phyloP scores from a whole-genome alignment of 306 rosid species.

The Rosa persica region DNA sequence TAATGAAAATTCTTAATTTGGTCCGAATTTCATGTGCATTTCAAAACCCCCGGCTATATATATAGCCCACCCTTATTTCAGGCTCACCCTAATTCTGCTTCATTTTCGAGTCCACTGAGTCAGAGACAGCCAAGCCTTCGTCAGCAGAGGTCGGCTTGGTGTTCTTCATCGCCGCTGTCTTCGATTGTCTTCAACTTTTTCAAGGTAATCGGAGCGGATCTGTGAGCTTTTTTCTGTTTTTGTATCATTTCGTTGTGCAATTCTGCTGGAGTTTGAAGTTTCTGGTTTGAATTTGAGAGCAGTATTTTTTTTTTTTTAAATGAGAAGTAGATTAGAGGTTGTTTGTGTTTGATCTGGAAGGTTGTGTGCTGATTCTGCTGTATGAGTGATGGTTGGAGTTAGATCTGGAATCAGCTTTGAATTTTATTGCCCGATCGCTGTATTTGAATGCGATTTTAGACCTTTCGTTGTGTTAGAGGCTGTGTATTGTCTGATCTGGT shows the following conservation, averaged over 20 bases:
- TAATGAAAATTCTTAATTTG: constrained; percentile 15
- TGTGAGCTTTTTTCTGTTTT: neutral
- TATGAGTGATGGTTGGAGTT: neutral
- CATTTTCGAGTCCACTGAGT: constrained; percentile 11
- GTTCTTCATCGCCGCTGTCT: constrained; percentile 9
- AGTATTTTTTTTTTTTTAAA: constrained; percentile 1
- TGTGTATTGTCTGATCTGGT: constrained; percentile 37
- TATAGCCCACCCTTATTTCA: neutral
- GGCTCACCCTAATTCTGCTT: constrained; percentile 19
- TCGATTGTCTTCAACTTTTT: constrained; percentile 1
- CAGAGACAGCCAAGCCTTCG: constrained; percentile 19
- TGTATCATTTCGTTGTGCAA: neutral
- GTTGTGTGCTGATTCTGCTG: neutral
- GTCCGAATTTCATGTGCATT: constrained; percentile 40
- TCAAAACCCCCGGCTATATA: constrained; percentile 29
- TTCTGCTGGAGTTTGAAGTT: constrained; percentile 1
- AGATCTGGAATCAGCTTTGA: constrained; percentile 31
- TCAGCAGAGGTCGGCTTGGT: constrained; percentile 24
- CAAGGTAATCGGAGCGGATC: constrained; percentile 26
- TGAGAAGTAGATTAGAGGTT: constrained; percentile 12
- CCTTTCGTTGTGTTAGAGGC: constrained; percentile 4
- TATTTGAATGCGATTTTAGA: neutral
- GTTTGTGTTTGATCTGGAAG: constrained; percentile 39
- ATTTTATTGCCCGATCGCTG: neutral
- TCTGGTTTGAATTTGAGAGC: constrained; percentile 18